Percentiles rank a stretch among this genome's conserved stretches.
These are phyloP conservation scores for Prunus fruticosa DNA, from an alignment of 306 rosid genomes.

Conservation along the genomic window DNA sequence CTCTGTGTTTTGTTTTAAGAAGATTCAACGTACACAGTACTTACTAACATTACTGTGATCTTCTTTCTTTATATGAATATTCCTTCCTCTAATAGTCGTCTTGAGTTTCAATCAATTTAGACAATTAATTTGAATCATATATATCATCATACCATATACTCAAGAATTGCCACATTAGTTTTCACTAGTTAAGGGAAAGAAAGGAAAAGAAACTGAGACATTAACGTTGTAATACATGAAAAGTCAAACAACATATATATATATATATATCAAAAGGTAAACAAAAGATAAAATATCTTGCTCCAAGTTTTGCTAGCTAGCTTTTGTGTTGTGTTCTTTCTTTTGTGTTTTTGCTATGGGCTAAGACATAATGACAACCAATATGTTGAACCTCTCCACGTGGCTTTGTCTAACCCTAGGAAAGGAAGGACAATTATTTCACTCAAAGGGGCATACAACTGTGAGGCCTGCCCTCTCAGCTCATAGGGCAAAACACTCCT, in stretches of 20 bases:
- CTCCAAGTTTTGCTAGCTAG: not conserved
- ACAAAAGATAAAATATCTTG: not conserved
- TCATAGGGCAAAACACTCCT: conserved; percentile 48
- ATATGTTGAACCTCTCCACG: conserved; percentile 33
- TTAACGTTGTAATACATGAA: not conserved
- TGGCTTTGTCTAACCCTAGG: conserved; percentile 39
- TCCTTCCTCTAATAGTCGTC: not conserved
- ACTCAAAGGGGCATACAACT: conserved; percentile 24
- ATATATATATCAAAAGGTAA: not conserved
- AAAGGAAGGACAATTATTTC: conserved; percentile 62
- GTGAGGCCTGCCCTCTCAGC: conserved; percentile 35
- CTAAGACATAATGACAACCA: not conserved
- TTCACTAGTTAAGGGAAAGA: no score
- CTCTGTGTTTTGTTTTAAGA: not conserved
- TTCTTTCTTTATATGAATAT: not conserved
- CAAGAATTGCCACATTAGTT: no score
- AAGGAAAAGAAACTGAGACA: no score
- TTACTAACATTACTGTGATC: not conserved
- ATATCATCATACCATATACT: no score
- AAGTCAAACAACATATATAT: not conserved
- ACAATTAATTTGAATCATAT: no score
- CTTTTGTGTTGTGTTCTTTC: not conserved
- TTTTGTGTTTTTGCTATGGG: conserved; percentile 3
- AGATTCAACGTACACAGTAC: not conserved
- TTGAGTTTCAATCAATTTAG: no score